Conservation (phyloP, 306 rosid genomes). For the Inga laurina region DNA sequence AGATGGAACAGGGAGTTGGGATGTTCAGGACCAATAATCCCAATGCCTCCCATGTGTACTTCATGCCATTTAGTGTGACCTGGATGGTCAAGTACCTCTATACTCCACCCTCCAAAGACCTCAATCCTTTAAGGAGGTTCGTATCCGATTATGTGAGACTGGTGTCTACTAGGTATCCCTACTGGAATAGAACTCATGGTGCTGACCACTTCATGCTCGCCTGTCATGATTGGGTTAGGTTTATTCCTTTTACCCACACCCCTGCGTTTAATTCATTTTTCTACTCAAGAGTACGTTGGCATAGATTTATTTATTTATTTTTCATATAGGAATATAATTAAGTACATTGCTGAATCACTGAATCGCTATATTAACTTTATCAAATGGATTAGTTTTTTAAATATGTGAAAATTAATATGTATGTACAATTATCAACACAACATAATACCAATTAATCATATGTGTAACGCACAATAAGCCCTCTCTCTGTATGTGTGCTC, state of each 20-base stretch:
- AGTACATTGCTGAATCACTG: not conserved
- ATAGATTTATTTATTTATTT: not conserved
- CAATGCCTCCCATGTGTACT: constrained; percentile 62
- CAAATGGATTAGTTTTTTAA: not conserved
- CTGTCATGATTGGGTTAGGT: constrained; percentile 91
- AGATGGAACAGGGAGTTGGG: constrained; percentile 60
- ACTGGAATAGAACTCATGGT: constrained; percentile 82
- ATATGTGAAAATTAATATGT: no score
- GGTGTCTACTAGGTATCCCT: constrained; percentile 64
- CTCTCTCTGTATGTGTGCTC: no score
- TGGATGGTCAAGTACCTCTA: constrained; percentile 91
- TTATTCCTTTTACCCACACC: not conserved
- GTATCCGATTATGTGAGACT: constrained; percentile 70
- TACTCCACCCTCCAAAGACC: constrained; percentile 38
- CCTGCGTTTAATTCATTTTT: not conserved
- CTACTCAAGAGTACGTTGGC: not conserved
- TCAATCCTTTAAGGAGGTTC: constrained; percentile 51
- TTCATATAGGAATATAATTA: not conserved
- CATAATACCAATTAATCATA: not conserved
- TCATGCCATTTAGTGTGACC: constrained; percentile 85
- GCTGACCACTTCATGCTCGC: constrained; percentile 94
- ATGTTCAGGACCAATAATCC: constrained; percentile 64
- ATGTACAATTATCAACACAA: no score
- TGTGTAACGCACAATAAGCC: no score
- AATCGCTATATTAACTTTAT: not conserved